These are phyloP conservation scores for Leptographium galeiforme DNA, from an alignment of 2,329 filamentous ascomycete species.

Conservation along the genomic window DNA sequence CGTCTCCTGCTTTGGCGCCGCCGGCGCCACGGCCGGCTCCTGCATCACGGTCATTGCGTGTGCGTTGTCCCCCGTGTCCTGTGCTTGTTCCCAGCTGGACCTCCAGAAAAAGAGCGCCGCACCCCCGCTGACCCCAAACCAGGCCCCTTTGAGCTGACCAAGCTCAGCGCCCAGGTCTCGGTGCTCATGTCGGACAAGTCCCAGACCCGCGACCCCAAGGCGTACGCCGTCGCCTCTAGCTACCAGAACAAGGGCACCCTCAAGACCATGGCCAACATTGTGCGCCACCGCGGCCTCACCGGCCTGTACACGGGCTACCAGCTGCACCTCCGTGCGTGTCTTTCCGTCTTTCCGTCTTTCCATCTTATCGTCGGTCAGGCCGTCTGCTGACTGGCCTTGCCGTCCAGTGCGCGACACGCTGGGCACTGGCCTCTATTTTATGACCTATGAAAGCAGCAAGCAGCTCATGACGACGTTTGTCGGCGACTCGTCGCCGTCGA, in stretches of 20 bases:
- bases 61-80: constrained; percentile 12
- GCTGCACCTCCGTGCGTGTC: constrained; percentile 56
- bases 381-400: neutral
- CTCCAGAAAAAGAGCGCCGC: too few relatives aligned
- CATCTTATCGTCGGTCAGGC: neutral
- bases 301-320: constrained; percentile 73
- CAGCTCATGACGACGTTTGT: constrained; percentile 65
- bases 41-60: constrained; percentile 71
- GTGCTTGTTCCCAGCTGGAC: too few relatives aligned
- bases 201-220: constrained; percentile 30
- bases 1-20: constrained; percentile 61
- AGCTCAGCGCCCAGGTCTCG: constrained; percentile 74
- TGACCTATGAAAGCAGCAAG: constrained; percentile 78
- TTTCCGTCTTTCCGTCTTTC: neutral
- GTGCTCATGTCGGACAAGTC: constrained; percentile 55
- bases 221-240: constrained; percentile 48
- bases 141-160: constrained; percentile 82
- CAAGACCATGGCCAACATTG: constrained; percentile 62
- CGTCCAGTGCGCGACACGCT: constrained; percentile 62
- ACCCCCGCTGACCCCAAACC: neutral
- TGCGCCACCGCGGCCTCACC: constrained; percentile 56
- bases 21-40: constrained; percentile 67
- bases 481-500: constrained; percentile 59
- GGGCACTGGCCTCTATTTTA: constrained; percentile 76
- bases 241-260: constrained; percentile 69